These are phyloP conservation scores for Trichoderma parareesei DNA, from an alignment of 495 filamentous ascomycete species.

Conservation along the genomic window DNA sequence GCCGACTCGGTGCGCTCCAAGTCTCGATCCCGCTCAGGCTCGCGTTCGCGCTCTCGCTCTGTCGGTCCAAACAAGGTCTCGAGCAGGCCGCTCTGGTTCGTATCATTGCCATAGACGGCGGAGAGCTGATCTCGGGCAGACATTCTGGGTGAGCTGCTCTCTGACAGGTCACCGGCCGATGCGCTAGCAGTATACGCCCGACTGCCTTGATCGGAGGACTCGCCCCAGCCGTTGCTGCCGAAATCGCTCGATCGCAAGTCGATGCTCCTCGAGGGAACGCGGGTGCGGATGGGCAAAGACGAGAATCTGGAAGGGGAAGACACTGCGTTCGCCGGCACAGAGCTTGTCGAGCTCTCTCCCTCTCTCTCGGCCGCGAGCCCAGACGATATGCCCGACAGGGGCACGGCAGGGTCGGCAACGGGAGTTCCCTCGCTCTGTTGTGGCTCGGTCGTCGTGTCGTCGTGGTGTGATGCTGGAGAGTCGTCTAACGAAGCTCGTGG, in stretches of 20 bases:
- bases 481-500: background rate
- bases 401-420: background rate
- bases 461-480: background rate
- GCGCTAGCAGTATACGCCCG: background rate
- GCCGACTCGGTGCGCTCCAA: conserved; percentile 16
- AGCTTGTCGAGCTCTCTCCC: background rate
- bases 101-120: background rate
- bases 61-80: background rate
- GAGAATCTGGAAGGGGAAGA: background rate
- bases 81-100: background rate
- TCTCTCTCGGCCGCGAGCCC: background rate
- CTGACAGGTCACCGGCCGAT: background rate
- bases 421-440: background rate
- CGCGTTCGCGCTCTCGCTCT: background rate
- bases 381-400: background rate
- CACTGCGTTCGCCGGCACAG: background rate
- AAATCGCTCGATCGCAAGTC: background rate
- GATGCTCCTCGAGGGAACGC: background rate
- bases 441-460: background rate
- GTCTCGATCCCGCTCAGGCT: background rate
- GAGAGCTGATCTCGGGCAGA: conserved; percentile 3
- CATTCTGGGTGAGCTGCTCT: background rate
- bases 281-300: background rate
- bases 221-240: background rate
- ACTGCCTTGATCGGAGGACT: background rate